phyloP scores from a whole-genome alignment of 441 rosid species.

The Mallotus japonicus region DNA sequence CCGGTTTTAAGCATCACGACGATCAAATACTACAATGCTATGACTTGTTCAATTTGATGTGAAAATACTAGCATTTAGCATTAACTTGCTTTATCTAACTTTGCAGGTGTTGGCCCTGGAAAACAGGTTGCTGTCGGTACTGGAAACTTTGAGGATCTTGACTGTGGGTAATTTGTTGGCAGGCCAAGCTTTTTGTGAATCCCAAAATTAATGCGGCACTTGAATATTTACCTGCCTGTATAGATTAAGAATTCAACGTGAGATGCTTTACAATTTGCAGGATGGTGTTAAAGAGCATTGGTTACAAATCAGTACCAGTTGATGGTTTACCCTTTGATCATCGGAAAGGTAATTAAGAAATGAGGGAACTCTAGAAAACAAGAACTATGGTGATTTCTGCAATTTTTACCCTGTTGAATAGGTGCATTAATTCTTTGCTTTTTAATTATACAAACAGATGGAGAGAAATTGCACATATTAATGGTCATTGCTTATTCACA shows the following conservation, averaged over 20 bases:
- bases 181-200: constrained; percentile 8
- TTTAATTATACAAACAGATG: background rate
- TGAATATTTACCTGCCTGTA: background rate
- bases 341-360: constrained; percentile 50
- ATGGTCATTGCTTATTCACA: constrained; percentile 3
- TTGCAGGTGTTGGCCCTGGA: constrained; percentile 63
- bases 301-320: constrained; percentile 78
- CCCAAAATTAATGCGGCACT: background rate
- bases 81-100: constrained; percentile 13
- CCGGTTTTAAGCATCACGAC: background rate
- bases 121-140: constrained; percentile 77
- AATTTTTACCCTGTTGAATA: background rate
- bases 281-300: constrained; percentile 86
- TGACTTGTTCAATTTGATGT: background rate
- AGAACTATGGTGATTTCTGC: background rate
- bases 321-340: constrained; percentile 77
- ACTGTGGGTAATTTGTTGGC: constrained; percentile 60
- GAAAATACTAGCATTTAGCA: constrained; percentile 1
- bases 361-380: background rate
- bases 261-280: constrained; percentile 36
- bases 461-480: background rate
- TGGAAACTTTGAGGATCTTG: constrained; percentile 67
- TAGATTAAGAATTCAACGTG: background rate
- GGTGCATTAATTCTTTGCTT: background rate
- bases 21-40: background rate